Percentiles rank a stretch among this genome's conserved stretches.
phyloP scores from a whole-genome alignment of 2,329 filamentous ascomycete species.

The Byssochlamys sp. region DNA sequence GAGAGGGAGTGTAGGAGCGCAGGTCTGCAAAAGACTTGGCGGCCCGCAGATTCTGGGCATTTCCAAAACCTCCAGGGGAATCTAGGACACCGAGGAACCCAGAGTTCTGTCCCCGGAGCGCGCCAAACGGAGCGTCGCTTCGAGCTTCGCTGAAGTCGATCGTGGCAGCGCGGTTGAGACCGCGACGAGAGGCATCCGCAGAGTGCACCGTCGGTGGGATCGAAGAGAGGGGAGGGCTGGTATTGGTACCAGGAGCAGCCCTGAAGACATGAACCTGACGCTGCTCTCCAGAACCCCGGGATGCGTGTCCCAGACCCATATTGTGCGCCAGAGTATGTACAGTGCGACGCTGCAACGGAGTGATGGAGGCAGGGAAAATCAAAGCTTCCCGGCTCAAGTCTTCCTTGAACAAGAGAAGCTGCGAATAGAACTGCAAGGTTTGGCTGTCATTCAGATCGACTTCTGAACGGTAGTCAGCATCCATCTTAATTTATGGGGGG shows the following conservation, averaged over 20 bases:
- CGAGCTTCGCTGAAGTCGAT: conserved; percentile 85
- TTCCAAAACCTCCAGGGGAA: conserved; percentile 57
- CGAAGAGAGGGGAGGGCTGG: conserved; percentile 54
- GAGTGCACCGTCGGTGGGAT: conserved; percentile 56
- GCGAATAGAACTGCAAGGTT: conserved; percentile 79
- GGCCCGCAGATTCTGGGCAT: conserved; percentile 71
- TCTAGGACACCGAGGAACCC: conserved; percentile 79
- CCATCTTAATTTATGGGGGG: background rate
- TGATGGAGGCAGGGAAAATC: conserved; percentile 70
- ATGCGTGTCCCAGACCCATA: conserved; percentile 83
- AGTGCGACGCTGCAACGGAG: conserved; percentile 74
- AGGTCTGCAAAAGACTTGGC: conserved; percentile 96
- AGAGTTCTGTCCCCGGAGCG: conserved; percentile 64
- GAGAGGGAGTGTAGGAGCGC: conserved; percentile 88
- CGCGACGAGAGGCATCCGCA: conserved; percentile 68
- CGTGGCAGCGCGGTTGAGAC: conserved; percentile 85
- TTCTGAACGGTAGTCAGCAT: conserved; percentile 40
- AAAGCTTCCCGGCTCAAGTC: conserved; percentile 67
- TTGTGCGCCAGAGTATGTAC: conserved; percentile 93
- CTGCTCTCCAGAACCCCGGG: conserved; percentile 76
- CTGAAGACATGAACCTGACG: conserved; percentile 82
- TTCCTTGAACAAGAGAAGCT: conserved; percentile 80
- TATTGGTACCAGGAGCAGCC: conserved; percentile 41
- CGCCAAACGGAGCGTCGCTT: conserved; percentile 64
- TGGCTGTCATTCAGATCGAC: conserved; percentile 86